Evolutionary conservation across 192 early-diverging fungal species (phyloP), one percentile per base, ranked within the genome.

Genomic region (Phycomyces blakesleeanus): DNA sequence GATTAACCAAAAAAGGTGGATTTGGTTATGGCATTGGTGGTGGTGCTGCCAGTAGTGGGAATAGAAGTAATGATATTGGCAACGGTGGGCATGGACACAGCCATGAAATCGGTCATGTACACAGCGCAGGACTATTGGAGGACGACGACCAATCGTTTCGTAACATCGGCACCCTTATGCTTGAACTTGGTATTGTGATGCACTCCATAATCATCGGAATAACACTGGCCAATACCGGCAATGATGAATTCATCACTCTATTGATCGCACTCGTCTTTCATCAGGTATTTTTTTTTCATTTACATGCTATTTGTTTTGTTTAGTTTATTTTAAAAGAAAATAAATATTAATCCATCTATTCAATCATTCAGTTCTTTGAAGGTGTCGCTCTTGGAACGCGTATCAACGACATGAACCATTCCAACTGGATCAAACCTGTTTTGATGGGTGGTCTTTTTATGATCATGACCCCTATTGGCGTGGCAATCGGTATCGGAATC

Each of bases 171-270:
- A 89, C 88, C 7, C 84, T 86, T 49, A 76, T 90, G 21, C 72
- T 92, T 37, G 90, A 92, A 65, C 73, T 92, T 24, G 88, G 90
- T 22, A 90, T 92, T 50, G 84, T 86, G 1, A 52, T 88, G 67
- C 90, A 92, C 68, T 91, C 89, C 54, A 74, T 92, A n/a, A 86
- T 92, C 24, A 83, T 92, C 22, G 90, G 90, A 18, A 78, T 92
- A 67, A 79, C 90, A 16, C 74, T 91, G 14, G 86, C 78, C 0
- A 82, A 81, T 1, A 84, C 86, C 10, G 77, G 75, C 27, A 76
- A 73, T 20, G 52, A 62, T 8, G 87, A 81, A 26, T 89, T 88
- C 63, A 71, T 73, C 12, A 80, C 82, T 3, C 75, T 93, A 2
- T 62, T 88, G 41, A 76, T 83, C 39, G 91, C 91, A 0, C 63